Base-by-base conservation (phyloP, 2,329 filamentous ascomycete genomes). In the Colletotrichum sp. region DNA sequence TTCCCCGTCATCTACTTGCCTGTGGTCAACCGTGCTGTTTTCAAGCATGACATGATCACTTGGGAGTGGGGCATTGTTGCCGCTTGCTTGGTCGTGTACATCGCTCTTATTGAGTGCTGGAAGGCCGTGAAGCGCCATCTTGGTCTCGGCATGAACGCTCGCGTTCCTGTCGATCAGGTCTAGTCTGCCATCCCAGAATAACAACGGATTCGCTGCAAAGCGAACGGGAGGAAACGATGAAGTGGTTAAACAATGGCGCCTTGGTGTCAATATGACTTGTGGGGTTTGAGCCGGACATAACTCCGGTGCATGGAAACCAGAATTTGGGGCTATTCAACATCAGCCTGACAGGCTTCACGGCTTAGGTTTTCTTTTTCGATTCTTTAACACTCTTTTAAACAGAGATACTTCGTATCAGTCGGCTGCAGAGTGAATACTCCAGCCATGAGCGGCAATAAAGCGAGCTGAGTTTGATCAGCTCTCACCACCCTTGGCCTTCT, bases 11-110 rank as follows among this genome's bases (percentile, higher is more conserved):
- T 93, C 29, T 95, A 95, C 81, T 90, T 95, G 49, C 93, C 93
- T 0, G 88, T 90, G 29, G 87, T 95, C 78, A 94, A 94, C 81
- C 88, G 87, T 1, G 84, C 86, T 4, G 93, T 95, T 3, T 95
- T 95, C 85, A 93, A 94, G 84, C 93, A 95, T 81, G 87, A 88
- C 59, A 91, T 89, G 1, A 92, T 95, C 72, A 88, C 86, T 3
- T 95, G 93, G 92, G 93, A 95, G 80, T 95, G 93, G 94, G 92
- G 89, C 2, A 87, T 95, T 3, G 93, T 95, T 1, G 86, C 90
- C 62, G 88, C 90, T 22, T 90, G 88, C 39, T 88, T 93, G 1
- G 83, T 89, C 3, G 82, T 90, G 11, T 95, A 95, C 83, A 86
- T 95, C 65, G 84, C 84, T 0, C 89, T 94, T 11, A 87, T 95